phyloP scores from a whole-genome alignment of 1,284 basidiomycete genomes.

The Earliella scabrosa region DNA sequence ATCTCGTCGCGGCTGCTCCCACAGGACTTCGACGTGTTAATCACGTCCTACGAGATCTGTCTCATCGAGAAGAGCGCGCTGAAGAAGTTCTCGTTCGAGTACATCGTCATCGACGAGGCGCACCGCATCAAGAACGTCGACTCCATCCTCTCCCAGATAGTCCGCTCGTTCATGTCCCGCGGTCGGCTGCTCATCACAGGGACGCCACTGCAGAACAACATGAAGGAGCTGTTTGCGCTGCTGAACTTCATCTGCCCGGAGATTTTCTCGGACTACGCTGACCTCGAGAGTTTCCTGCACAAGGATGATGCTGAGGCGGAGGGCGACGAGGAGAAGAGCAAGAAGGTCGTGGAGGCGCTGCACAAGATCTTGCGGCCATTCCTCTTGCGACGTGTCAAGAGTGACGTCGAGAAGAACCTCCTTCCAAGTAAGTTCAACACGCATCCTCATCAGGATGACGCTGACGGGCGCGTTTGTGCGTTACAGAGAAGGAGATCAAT shows the following conservation, averaged over 20 bases:
- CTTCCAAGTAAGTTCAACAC: slow-evolving; percentile 72
- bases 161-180: slow-evolving; percentile 88
- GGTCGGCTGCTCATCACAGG: slow-evolving; percentile 95
- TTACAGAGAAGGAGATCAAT: slow-evolving; percentile 95
- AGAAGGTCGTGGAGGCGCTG: slow-evolving; percentile 94
- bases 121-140: slow-evolving; percentile 99
- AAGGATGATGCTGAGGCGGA: slow-evolving; percentile 78
- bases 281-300: slow-evolving; percentile 78
- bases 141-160: slow-evolving; percentile 95
- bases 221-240: slow-evolving; percentile 96
- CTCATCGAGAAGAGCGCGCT: slow-evolving; percentile 92
- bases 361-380: slow-evolving; percentile 98
- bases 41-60: slow-evolving; percentile 98
- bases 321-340: slow-evolving; percentile 87
- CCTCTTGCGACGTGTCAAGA: slow-evolving; percentile 93
- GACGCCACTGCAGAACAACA: slow-evolving; percentile 96
- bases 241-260: slow-evolving; percentile 94
- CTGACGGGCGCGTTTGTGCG: slow-evolving; percentile 15
- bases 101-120: slow-evolving; percentile 98
- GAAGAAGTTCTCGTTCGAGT: slow-evolving; percentile 97
- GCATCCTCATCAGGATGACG: not conserved
- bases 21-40: slow-evolving; percentile 92
- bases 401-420: slow-evolving; percentile 96
- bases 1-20: slow-evolving; percentile 83
- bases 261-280: slow-evolving; percentile 77